These are phyloP conservation scores for Vachellia collinsii DNA, from an alignment of 306 rosid species.

Conservation along the genomic window DNA sequence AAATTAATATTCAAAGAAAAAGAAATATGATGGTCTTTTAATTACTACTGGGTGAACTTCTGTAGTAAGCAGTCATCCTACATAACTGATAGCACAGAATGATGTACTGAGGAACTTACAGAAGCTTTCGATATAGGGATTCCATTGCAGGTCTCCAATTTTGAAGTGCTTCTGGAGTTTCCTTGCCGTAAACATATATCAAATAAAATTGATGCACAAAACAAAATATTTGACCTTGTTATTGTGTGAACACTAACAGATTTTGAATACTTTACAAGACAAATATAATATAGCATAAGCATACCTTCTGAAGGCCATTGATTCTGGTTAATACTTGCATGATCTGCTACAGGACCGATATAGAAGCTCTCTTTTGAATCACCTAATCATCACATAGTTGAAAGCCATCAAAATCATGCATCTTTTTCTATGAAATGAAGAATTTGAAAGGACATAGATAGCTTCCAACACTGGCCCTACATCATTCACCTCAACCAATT, in stretches of 20 bases:
- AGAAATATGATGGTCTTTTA: background rate
- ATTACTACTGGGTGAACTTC: background rate
- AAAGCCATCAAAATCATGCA: background rate
- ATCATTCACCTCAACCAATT: background rate
- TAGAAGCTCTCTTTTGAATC: constrained; percentile 77
- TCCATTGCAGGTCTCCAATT: constrained; percentile 78
- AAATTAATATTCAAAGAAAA: background rate
- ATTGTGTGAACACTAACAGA: background rate
- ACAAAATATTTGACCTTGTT: background rate
- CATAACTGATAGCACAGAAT: constrained; percentile 14
- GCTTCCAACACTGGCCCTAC: constrained; percentile 1
- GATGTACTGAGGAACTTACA: constrained; percentile 54
- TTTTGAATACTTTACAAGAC: background rate
- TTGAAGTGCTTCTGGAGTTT: constrained; percentile 61
- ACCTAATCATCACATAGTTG: constrained; percentile 48
- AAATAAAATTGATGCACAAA: constrained; percentile 9
- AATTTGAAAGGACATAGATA: background rate
- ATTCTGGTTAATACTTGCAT: constrained; percentile 47
- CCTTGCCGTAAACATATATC: constrained; percentile 28
- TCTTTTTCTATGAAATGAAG: constrained; percentile 17
- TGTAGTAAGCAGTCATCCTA: background rate
- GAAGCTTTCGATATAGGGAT: constrained; percentile 50
- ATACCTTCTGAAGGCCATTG: constrained; percentile 90
- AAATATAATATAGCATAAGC: background rate
- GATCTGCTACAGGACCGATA: constrained; percentile 66